Base-by-base conservation (phyloP, 257 asterid species). In the Osmanthus fragrans region DNA sequence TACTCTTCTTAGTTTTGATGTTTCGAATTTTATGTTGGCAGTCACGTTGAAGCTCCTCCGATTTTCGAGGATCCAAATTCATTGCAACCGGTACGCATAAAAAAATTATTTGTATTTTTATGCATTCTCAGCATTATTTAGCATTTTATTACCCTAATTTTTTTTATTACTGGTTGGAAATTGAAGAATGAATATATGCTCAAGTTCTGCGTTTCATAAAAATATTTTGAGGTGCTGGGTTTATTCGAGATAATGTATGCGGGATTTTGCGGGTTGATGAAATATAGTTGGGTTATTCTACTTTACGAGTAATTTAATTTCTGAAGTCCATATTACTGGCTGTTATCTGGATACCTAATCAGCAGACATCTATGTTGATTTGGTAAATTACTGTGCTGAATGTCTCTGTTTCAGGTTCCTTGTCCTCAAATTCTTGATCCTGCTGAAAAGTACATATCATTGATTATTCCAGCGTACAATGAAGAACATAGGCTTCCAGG, bases 401-500 rank as follows among this genome's bases (percentile, higher is more conserved):
- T 42, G 4, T 42, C 11, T 42, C 49, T 42, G 16, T 78, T 86
- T 64, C 90, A 93, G 98, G 96, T 93, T 80, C 77, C 77, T 12
- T 91, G 96, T 79, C 96, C 98, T 56, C 85, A 90, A 87, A 87
- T 93, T 67, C 77, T 75, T 51, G 93, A 91, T 85, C 92, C 92
- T 37, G 91, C 98, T 66, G 98, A 90, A 70, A 93, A 91, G 87
- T 93, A 93, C 86, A 73, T 91, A 60, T 92, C 98, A 29, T 84
- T 90, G 88, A 92, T 89, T 65, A 56, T 89, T 81, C 99, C 99
- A 60, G 99, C 98, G 19, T 96, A 86, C 91, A 92, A 92, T 74
- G 98, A 96, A 82, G 96, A 96, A 86, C 76, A 87, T 85, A 86
- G 99, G 85, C 97, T 96, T 76, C 95, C 98, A 25, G 95, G 92